Conservation (phyloP, 257 asterid genomes). For the Scutellaria minor region DNA sequence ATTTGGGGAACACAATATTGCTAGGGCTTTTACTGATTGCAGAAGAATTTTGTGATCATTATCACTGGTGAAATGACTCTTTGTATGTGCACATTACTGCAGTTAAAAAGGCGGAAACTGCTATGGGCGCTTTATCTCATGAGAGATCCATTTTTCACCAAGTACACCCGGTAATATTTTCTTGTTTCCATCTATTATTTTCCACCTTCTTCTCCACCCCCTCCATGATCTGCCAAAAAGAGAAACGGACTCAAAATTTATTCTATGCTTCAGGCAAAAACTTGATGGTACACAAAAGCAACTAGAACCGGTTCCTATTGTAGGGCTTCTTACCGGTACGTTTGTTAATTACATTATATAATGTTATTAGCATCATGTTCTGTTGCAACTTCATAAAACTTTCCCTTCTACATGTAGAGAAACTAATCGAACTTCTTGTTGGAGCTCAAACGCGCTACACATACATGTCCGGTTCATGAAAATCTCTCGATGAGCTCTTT, state of each 20-base stretch:
- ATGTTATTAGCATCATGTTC: background rate
- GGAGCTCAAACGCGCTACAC: slow-evolving; percentile 99
- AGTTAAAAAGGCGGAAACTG: slow-evolving; percentile 85
- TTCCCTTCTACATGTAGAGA: slow-evolving; percentile 57
- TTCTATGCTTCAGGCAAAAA: slow-evolving; percentile 63
- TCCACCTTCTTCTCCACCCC: background rate
- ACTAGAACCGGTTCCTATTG: slow-evolving; percentile 78
- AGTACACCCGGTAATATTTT: slow-evolving; percentile 69
- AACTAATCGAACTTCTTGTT: slow-evolving; percentile 78
- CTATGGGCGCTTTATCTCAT: slow-evolving; percentile 95
- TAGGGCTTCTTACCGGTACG: slow-evolving; percentile 83
- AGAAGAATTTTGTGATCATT: background rate
- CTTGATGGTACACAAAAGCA: slow-evolving; percentile 69
- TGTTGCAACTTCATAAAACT: background rate
- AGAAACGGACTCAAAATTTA: slow-evolving; percentile 28
- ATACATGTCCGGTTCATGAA: slow-evolving; percentile 97
- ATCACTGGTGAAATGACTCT: slow-evolving; percentile 2
- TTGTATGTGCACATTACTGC: slow-evolving; percentile 25
- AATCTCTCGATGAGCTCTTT: background rate
- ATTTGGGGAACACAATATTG: background rate
- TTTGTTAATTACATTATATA: slow-evolving; percentile 1
- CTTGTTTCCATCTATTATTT: background rate
- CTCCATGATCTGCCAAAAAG: background rate
- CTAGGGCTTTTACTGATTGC: slow-evolving; percentile 7
- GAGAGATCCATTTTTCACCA: slow-evolving; percentile 96